Base-by-base conservation (phyloP, 2,329 filamentous ascomycete species). In the Colletotrichum gigasporum region DNA sequence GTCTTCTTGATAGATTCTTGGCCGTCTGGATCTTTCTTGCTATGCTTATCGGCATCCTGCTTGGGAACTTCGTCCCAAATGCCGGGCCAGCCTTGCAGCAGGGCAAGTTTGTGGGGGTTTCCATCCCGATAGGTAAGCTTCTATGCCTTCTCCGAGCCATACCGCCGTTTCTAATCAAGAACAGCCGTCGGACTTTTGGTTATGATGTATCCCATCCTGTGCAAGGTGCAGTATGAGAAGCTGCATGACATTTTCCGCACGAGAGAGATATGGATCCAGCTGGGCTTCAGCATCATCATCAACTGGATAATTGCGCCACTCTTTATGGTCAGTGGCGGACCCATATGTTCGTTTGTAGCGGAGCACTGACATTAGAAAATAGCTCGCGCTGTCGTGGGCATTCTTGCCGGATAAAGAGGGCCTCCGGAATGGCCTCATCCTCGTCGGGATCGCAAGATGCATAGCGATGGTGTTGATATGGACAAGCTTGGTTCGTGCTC, bases 121-220 rank as follows among this genome's bases (percentile, higher is more conserved):
- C 87, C 1, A 77, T 90, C 22, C 90, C 90, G 0, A 91, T 91
- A 42, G 87, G 87, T 87, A 74, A 14, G 69, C 44, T n/a, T 3
- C 4, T 2, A 24, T 0, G 3, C 16, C n/a, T 24, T 4, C 6
- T 3, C 5, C 10, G 8, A 2, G 20, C n/a, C 2, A 45, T 2
- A 5, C 2, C 5, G 11, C 2, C 5, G 4, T 2, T 32, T 39
- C 45, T 63, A 12, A 67, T 20, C 11, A 2, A 14, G 3, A 20
- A 3, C 16, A 92, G 92, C 93, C 0, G 80, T 96, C 48, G 93
- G 93, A 0, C 79, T 97, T 1, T 83, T 97, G 1, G 89, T 96
- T 41, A 97, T 97, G 93, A 97, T 97, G 92, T 97, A 96, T 72
- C 94, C 93, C 0, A 96, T 97, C 64, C 81, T 97, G 0, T 96